phyloP scores from a whole-genome alignment of 2,329 filamentous ascomycete genomes.

The Whalleya microplaca region DNA sequence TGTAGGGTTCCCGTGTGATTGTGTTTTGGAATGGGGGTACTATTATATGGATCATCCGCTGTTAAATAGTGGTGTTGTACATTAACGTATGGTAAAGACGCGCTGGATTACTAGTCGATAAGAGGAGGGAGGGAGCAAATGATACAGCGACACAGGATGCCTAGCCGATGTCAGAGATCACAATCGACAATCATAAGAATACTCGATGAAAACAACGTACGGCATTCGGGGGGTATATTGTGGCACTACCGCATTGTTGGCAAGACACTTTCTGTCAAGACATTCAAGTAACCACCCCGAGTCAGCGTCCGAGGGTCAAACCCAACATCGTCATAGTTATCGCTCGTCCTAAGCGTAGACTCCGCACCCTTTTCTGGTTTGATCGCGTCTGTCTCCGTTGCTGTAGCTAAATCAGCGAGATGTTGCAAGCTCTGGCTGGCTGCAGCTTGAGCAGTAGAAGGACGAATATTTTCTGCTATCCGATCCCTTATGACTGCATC shows the following conservation, averaged over 20 bases:
- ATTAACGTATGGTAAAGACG: background rate
- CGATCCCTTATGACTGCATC: slow-evolving; percentile 58
- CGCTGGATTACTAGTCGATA: background rate
- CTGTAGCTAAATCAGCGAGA: slow-evolving; percentile 60
- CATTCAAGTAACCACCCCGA: slow-evolving; percentile 44
- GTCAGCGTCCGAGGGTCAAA: slow-evolving; percentile 46
- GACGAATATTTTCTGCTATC: slow-evolving; percentile 49
- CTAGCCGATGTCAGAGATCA: background rate
- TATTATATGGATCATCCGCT: background rate
- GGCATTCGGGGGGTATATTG: background rate
- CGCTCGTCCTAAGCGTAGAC: slow-evolving; percentile 31
- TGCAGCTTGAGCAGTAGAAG: slow-evolving; percentile 42
- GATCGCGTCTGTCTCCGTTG: slow-evolving; percentile 36
- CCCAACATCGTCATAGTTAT: slow-evolving; percentile 47
- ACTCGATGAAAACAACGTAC: background rate
- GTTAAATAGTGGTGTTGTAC: background rate
- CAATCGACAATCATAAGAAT: background rate
- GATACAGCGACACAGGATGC: background rate
- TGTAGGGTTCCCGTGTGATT: background rate
- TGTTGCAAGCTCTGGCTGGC: slow-evolving; percentile 62
- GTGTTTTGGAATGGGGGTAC: background rate
- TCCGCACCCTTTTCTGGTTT: slow-evolving; percentile 31
- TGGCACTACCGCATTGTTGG: slow-evolving; percentile 22
- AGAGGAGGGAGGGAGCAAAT: background rate
- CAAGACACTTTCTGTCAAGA: slow-evolving; percentile 27